Base-by-base conservation (phyloP, 2,329 filamentous ascomycete species). In the Arthrobotrys entomopaga region DNA sequence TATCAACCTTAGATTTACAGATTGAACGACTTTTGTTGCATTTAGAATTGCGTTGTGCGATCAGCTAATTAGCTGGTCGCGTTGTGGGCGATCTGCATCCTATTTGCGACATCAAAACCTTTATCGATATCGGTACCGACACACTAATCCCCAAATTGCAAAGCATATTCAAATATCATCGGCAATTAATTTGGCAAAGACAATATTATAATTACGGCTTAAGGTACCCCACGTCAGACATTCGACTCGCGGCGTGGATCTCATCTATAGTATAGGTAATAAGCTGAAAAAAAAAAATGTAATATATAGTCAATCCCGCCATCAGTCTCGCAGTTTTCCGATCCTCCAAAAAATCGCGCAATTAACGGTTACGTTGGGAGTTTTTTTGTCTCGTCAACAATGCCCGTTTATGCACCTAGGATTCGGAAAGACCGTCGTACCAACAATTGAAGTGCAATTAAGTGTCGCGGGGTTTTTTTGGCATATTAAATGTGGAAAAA, bases 361-460 rank as follows among this genome's bases (percentile, higher is more conserved):
- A 43, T 49, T 34, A 2, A 34, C 29, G 29, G 29, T 34, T 34
- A 40, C 13, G 16, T 58, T 10, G 54, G 24, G 42, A 59, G 38
- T 22, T 22, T 59, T 48, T 29, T 34, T 29, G 65, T n/a, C 60
- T 70, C 53, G 65, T 58, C 38, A 65, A 65, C 49, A 38, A 54
- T 72, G 48, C 69, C 69, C 69, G 26, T 57, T 66, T 73, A 54
- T 65, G 61, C 69, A 73, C 59, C 63, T 54, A 73, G 69, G 56
- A 66, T 66, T 73, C 69, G 69, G 69, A 73, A 73, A 73, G 69
- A 73, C 63, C 60, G 20, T 11, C 13, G 46, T n/a, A 26, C 29
- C 57, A 54, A 61, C 22, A 24, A 16, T 29, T 26, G 34, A 54
- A 24, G 60, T n/a, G n/a, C n/a, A n/a, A n/a, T n/a, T n/a, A n/a